Evolutionary conservation across 768 basidiomycete genomes (phyloP).

Genomic region (Mycena polygramma): DNA sequence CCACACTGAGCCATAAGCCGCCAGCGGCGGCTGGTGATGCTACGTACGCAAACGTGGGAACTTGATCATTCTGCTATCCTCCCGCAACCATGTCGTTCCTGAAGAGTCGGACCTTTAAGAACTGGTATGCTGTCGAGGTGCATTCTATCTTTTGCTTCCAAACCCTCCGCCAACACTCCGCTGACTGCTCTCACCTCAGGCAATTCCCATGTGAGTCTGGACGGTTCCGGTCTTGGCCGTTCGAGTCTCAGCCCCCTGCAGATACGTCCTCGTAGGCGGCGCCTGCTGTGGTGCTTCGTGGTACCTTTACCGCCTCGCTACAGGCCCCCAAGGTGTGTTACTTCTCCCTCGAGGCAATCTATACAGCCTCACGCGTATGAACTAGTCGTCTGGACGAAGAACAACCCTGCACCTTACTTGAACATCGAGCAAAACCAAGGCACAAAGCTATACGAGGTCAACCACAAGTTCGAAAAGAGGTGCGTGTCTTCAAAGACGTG

Average conservation of each 20-base stretch:
- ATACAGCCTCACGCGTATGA: constrained; percentile 15
- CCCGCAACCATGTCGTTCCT: constrained; percentile 32
- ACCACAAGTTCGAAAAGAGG: constrained; percentile 84
- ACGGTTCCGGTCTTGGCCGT: constrained; percentile 7
- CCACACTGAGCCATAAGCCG: no score
- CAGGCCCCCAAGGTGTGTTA: constrained; percentile 65
- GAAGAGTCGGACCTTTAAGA: constrained; percentile 59
- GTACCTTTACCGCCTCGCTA: constrained; percentile 76
- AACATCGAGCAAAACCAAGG: constrained; percentile 80
- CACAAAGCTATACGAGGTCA: constrained; percentile 77
- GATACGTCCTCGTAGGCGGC: constrained; percentile 66
- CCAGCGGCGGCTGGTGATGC: no score
- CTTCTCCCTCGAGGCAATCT: not conserved
- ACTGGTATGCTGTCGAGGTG: constrained; percentile 85
- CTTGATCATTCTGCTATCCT: constrained; percentile 39
- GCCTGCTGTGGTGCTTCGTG: constrained; percentile 66
- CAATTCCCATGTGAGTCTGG: constrained; percentile 63
- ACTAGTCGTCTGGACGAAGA: constrained; percentile 69
- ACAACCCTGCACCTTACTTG: constrained; percentile 93
- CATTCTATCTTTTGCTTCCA: constrained; percentile 37
- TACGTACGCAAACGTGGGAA: constrained; percentile 5
- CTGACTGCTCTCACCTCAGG: constrained; percentile 46
- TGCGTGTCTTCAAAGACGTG: constrained; percentile 48
- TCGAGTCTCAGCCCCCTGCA: constrained; percentile 33
- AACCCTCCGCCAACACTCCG: not conserved